Evolutionary conservation across 371 early-diverging fungal genomes (phyloP).

Genomic region (Rhizomucor pusillus): DNA sequence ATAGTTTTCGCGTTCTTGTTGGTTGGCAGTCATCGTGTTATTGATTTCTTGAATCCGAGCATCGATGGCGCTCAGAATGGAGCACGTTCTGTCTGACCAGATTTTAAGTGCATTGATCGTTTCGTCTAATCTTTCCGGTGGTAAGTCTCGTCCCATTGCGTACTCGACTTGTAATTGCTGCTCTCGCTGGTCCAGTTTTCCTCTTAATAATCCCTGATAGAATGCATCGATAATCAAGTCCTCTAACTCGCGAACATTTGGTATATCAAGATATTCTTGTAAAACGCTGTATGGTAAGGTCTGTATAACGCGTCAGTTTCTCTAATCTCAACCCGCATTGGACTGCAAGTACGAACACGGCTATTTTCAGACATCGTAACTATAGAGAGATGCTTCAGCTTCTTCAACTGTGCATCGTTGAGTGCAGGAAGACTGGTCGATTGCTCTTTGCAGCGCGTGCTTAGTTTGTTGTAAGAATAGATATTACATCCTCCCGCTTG

Average conservation of each 20-base stretch:
- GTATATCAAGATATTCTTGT: constrained; percentile 63
- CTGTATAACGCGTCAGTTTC: constrained; percentile 32
- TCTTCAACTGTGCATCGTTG: constrained; percentile 59
- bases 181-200: constrained; percentile 79
- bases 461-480: not conserved
- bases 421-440: constrained; percentile 57
- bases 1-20: constrained; percentile 49
- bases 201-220: constrained; percentile 73
- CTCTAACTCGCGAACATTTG: constrained; percentile 78
- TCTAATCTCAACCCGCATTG: too few species aligned
- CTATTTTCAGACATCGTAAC: constrained; percentile 67
- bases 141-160: constrained; percentile 81
- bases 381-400: constrained; percentile 75
- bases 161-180: constrained; percentile 74
- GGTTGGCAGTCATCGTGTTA: constrained; percentile 53
- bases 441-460: constrained; percentile 34
- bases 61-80: constrained; percentile 66
- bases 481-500: not conserved
- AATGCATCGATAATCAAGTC: constrained; percentile 86
- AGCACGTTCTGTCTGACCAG: constrained; percentile 61
- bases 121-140: constrained; percentile 58
- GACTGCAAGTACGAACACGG: constrained; percentile 44
- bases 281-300: constrained; percentile 65
- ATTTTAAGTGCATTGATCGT: constrained; percentile 52
- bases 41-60: constrained; percentile 58